Percentiles rank a stretch among this genome's conserved stretches.
Evolutionary conservation across 2,329 filamentous ascomycete genomes (phyloP).

Genomic region (Penicillium digitatum): DNA sequence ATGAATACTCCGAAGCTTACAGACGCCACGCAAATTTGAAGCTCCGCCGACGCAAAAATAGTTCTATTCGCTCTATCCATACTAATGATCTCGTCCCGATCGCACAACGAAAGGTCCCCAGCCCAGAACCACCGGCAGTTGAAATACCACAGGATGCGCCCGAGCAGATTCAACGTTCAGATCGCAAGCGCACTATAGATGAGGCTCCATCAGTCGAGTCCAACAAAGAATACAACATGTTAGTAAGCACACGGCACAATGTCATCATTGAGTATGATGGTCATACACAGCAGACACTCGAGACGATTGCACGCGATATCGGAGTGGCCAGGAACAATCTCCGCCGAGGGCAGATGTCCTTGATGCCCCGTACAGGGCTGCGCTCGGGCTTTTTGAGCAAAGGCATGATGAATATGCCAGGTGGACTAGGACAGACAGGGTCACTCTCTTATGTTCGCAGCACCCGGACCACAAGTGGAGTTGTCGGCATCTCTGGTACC

Average conservation of each 20-base stretch:
- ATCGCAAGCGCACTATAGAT: conserved; percentile 36
- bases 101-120: conserved; percentile 15
- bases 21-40: conserved; percentile 32
- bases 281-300: conserved; percentile 77
- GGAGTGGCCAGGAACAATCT: conserved; percentile 77
- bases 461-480: conserved; percentile 19
- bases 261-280: conserved; percentile 92
- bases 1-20: conserved; percentile 44
- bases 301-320: conserved; percentile 75
- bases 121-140: conserved; percentile 5
- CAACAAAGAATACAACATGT: conserved; percentile 33
- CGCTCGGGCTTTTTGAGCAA: conserved; percentile 20
- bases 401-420: conserved; percentile 1
- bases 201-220: conserved; percentile 33
- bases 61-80: conserved; percentile 43
- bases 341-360: conserved; percentile 71
- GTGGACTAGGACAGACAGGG: neutral
- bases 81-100: conserved; percentile 27
- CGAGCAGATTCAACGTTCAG: conserved; percentile 13
- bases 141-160: conserved; percentile 5
- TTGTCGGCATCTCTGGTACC: conserved; percentile 20
- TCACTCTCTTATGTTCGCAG: conserved; percentile 25
- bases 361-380: conserved; percentile 28
- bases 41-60: conserved; percentile 39
- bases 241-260: conserved; percentile 68